Percentiles rank a stretch among this genome's conserved stretches.
phyloP scores from a whole-genome alignment of 2,329 filamentous ascomycete species.

The Nothopassalora personata region DNA sequence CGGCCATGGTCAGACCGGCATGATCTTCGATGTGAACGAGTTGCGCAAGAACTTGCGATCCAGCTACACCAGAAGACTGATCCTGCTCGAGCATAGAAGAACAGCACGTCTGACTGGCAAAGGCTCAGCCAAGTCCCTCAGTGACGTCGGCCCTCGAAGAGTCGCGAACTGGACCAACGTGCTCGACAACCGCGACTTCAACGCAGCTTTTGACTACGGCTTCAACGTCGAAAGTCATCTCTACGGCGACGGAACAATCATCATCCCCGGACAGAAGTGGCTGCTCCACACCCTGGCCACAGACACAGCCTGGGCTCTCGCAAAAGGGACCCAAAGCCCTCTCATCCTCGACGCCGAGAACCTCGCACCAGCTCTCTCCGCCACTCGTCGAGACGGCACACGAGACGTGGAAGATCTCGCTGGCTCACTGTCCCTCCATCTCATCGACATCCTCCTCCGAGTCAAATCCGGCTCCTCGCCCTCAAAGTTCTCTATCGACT shows the following conservation, averaged over 20 bases:
- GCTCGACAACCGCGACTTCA: constrained; percentile 33
- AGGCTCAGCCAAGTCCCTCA: constrained; percentile 13
- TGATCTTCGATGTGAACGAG: constrained; percentile 34
- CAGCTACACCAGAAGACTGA: constrained; percentile 29
- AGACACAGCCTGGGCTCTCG: constrained; percentile 27
- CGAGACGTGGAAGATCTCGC: constrained; percentile 17
- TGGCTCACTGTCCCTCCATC: constrained; percentile 15
- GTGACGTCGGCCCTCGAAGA: constrained; percentile 23
- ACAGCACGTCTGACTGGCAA: constrained; percentile 28
- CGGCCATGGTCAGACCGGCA: constrained; percentile 30
- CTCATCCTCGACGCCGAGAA: constrained; percentile 15
- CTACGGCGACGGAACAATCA: constrained; percentile 11
- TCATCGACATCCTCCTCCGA: constrained; percentile 14
- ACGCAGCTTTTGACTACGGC: constrained; percentile 31
- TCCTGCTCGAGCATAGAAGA: constrained; percentile 31
- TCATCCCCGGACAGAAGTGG: constrained; percentile 16
- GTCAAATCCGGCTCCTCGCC: constrained; percentile 5
- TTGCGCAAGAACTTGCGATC: constrained; percentile 26
- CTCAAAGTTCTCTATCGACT: constrained; percentile 5
- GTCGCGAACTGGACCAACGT: constrained; percentile 26
- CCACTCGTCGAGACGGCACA: neutral
- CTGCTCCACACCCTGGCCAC: constrained; percentile 22
- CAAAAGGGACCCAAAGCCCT: constrained; percentile 13
- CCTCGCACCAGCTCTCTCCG: constrained; percentile 1
- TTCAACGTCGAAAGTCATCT: constrained; percentile 28